phyloP scores from a whole-genome alignment of 2,329 filamentous ascomycete genomes.

The Botrytis porri region DNA sequence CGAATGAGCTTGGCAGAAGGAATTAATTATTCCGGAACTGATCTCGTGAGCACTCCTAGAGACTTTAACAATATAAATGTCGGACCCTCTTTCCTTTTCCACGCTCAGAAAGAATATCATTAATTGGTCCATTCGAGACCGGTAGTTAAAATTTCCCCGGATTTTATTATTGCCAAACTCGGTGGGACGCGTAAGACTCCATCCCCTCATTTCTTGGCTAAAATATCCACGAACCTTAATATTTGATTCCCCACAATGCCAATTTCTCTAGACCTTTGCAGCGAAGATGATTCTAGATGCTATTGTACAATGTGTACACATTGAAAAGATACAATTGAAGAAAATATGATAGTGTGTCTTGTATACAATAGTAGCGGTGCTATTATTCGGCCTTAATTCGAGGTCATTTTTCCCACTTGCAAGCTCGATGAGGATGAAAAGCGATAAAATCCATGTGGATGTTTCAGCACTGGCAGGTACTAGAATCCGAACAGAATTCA shows the following conservation, averaged over 20 bases:
- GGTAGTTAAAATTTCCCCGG: slow-evolving; percentile 3
- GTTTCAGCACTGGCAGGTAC: background rate
- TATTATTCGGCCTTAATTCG: background rate
- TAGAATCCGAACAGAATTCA: background rate
- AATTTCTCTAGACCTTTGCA: background rate
- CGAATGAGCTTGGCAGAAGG: background rate
- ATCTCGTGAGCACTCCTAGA: background rate
- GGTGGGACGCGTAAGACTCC: background rate
- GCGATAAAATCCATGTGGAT: too few relatives aligned
- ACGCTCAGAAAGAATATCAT: background rate
- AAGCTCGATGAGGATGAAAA: background rate
- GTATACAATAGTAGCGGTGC: background rate
- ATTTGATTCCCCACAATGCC: slow-evolving; percentile 2
- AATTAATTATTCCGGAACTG: slow-evolving; percentile 1
- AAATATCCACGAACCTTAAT: background rate
- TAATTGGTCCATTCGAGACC: background rate
- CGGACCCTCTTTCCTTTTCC: background rate
- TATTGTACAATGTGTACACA: background rate
- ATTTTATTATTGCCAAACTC: background rate
- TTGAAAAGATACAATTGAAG: background rate
- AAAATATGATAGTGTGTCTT: background rate
- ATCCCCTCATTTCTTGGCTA: background rate
- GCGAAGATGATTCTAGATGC: background rate
- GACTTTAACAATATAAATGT: background rate
- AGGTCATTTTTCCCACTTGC: background rate